Evolutionary conservation across 140 eudicot genomes (phyloP), one percentile per base, ranked within the genome.

Genomic region (Anethum foeniculum): DNA sequence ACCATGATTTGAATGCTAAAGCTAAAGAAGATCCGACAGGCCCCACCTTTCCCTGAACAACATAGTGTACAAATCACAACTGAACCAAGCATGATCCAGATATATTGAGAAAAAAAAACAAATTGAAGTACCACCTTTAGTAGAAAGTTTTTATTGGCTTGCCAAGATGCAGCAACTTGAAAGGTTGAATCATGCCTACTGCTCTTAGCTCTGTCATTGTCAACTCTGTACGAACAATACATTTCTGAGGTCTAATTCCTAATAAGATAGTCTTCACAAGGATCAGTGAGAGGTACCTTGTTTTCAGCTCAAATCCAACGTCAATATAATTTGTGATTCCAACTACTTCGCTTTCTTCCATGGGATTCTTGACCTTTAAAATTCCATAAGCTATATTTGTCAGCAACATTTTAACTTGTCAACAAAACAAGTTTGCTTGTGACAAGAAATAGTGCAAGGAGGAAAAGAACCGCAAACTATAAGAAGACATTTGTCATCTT

Each of bases 81-180:
- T 8, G 19, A 47, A 15, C 64, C 49, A 36, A 43, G 52, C 54
- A 47, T 51, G 49, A 51, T 9, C 14, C 56, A 23, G 34, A 75
- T 52, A 58, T n/a, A 75, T 1, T 30, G 74, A 39, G 68, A 28
- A 67, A 43, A 4, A 18, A 77, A 19, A 52, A 10, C 23, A 68
- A 28, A 8, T 13, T 41, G 52, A 23, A 73, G 48, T 11, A 23
- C 51, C 54, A 92, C 98, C 98, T 94, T 94, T 28, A 94, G 67
- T 86, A 92, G 80, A 81, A 94, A 81, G 84, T 94, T 92, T 84
- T 92, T 92, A 85, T 94, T 94, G 81, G 98, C 98, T 84, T 94
- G 98, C 98, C 98, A 94, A 78, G 97, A 94, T 80, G 98, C 98
- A 80, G 93, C 98, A 65, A 94, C 87, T 78, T 92, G 92, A 79